phyloP scores from a whole-genome alignment of 192 early-diverging fungal genomes.

The Fimicolochytrium jonesii region DNA sequence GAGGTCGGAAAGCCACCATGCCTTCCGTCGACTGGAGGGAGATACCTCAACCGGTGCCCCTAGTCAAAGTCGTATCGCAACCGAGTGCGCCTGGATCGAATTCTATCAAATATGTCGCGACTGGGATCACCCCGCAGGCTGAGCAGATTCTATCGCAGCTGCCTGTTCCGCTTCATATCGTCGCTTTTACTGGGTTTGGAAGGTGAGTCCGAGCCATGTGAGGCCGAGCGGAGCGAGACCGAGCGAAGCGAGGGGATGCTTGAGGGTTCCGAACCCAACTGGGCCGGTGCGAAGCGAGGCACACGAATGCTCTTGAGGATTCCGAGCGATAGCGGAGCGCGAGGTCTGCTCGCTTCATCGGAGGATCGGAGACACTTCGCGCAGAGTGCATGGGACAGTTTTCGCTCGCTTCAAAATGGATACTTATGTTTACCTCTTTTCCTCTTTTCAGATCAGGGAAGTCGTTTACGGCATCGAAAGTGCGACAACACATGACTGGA shows the following conservation, averaged over 20 bases:
- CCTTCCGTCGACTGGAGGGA: constrained; percentile 31
- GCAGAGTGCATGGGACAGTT: too few species aligned
- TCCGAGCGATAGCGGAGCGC: too few species aligned
- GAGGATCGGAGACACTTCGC: too few species aligned
- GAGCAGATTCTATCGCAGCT: constrained; percentile 38
- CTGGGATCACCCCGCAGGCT: constrained; percentile 47
- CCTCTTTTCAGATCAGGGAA: constrained; percentile 32
- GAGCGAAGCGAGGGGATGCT: too few species aligned
- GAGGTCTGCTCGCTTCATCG: too few species aligned
- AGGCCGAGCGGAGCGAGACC: too few species aligned
- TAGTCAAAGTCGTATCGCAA: constrained; percentile 35
- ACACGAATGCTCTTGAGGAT: too few species aligned
- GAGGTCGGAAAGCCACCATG: constrained; percentile 10
- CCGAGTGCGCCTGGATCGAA: constrained; percentile 15
- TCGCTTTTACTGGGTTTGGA: constrained; percentile 50
- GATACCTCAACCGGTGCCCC: constrained; percentile 37
- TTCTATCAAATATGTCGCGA: constrained; percentile 38
- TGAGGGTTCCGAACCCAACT: too few species aligned
- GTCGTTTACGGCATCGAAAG: constrained; percentile 35
- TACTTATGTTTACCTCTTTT: too few species aligned
- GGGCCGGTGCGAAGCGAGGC: too few species aligned
- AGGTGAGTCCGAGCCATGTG: too few species aligned
- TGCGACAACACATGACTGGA: constrained; percentile 30
- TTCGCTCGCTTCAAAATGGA: too few species aligned
- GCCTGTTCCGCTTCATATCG: constrained; percentile 40